Evolutionary conservation across 495 filamentous ascomycete species (phyloP).

Genomic region (Penicillium flavigenum): DNA sequence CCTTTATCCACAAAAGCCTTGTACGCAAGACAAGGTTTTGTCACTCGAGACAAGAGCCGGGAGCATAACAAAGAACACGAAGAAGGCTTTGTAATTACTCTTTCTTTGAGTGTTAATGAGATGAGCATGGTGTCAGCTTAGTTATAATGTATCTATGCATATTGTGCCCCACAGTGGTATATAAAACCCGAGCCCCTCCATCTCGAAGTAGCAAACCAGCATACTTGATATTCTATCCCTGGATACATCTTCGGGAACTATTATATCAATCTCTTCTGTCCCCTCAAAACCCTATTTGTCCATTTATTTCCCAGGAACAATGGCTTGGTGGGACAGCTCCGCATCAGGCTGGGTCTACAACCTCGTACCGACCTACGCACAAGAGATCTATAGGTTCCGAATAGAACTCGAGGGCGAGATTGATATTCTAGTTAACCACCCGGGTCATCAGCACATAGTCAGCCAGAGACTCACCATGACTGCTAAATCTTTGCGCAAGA

Average conservation of each 20-base stretch:
- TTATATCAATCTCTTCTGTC: too few species aligned
- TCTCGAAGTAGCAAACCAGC: neutral
- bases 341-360: neutral
- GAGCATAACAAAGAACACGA: neutral
- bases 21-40: too few species aligned
- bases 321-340: neutral
- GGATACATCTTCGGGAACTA: neutral
- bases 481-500: neutral
- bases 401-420: neutral
- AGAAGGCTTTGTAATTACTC: neutral
- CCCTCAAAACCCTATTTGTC: neutral
- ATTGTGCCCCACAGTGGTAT: neutral
- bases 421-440: neutral
- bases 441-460: neutral
- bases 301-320: neutral
- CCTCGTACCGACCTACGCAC: neutral
- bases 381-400: neutral
- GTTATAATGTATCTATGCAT: neutral
- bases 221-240: neutral
- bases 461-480: neutral
- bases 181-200: neutral
- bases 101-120: neutral
- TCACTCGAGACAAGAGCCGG: neutral
- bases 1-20: neutral
- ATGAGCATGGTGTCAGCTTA: neutral